Base-by-base conservation (phyloP, 345 rosid genomes). In the Conringia planisiliqua region DNA sequence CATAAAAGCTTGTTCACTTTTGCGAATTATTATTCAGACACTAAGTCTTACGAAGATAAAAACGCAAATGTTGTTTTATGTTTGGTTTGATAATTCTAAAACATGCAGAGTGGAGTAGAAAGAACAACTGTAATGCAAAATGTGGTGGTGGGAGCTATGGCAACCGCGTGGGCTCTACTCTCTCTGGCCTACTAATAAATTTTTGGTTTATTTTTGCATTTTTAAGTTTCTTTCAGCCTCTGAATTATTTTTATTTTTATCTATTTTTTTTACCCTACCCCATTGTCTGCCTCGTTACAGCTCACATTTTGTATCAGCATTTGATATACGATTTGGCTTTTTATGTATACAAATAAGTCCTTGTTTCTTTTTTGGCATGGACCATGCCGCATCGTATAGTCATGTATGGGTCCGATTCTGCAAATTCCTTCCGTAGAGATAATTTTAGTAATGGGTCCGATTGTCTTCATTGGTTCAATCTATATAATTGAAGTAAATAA, bases 51-150 rank as follows among this genome's bases (percentile, higher is more conserved):
- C 5, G 16, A 26, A 26, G 6, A 52, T 52, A 33, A 17, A 52
- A n/a, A 12, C 0, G 8, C 14, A 17, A 7, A 14, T 64, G 5
- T 42, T 42, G 2, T 7, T 44, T 66, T 50, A 1, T 1, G 2
- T 16, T 38, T n/a, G 24, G 2, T 63, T 26, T 63, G 5, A 10
- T 63, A 29, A 24, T 38, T 16, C 10, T 30, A 6, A 51, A 39
- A 9, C 9, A 4, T 66, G 86, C 91, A 85, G 94, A 87, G 85
- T 13, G 86, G 87, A 71, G 87, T 83, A 70, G 80, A 50, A 9
- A 54, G 64, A 24, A 68, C 36, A 29, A 55, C 62, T 62, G 52
- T 58, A 16, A 35, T 67, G 74, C 68, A 69, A 69, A 84, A 60
- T 78, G 52, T 79, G 68, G 73, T 77, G 22, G 74, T 82, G 56